Conservation (phyloP, 2,329 filamentous ascomycete species). For the Colletotrichum shisoi region DNA sequence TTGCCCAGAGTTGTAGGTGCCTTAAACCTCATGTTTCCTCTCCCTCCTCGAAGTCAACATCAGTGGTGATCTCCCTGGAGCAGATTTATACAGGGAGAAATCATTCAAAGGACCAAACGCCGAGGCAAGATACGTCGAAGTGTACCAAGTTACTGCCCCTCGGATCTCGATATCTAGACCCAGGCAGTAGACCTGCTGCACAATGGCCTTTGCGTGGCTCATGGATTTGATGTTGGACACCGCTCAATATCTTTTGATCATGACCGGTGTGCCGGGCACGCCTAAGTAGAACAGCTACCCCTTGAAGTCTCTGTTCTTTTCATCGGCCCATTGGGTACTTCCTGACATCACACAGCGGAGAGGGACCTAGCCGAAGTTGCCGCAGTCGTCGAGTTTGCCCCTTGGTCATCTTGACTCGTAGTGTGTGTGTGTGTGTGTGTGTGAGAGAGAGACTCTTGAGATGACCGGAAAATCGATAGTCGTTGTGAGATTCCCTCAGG, state of each 20-base stretch:
- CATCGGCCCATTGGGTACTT: background rate
- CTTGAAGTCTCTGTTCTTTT: background rate
- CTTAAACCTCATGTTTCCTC: background rate
- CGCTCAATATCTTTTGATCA: no score
- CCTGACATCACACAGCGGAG: slow-evolving; percentile 42
- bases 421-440: no score
- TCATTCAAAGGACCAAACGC: background rate
- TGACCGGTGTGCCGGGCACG: background rate
- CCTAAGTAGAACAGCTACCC: background rate
- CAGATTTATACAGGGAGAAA: background rate
- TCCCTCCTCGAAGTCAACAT: background rate
- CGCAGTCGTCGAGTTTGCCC: slow-evolving; percentile 47
- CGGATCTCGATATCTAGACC: background rate
- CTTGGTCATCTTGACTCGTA: slow-evolving; percentile 44
- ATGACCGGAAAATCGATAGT: no score
- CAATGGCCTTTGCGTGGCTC: background rate
- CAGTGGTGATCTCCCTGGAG: background rate
- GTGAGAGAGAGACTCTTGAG: background rate
- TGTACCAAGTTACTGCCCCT: background rate
- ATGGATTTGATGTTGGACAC: background rate
- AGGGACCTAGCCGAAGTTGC: slow-evolving; percentile 43
- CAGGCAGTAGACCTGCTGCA: background rate
- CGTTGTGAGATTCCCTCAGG: no score
- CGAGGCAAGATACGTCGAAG: background rate
- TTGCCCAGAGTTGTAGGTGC: background rate